These are phyloP conservation scores for Conidiobolus incongruus DNA, from an alignment of 371 early-diverging fungal species.

Conservation along the genomic window DNA sequence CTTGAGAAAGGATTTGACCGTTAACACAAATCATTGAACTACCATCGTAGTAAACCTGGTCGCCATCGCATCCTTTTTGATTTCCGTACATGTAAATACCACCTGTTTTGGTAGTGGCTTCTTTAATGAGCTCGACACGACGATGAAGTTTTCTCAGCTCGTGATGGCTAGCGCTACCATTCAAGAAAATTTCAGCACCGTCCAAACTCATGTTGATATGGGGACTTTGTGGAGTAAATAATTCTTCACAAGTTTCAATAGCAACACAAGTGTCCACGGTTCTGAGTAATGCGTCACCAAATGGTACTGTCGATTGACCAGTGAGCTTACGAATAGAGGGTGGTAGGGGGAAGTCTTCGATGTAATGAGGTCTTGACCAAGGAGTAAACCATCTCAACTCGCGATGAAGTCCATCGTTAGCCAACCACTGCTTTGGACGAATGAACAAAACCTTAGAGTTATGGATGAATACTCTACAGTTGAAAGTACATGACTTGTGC, in stretches of 20 bases:
- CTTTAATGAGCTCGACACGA: slow-evolving; percentile 66
- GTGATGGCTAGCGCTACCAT: slow-evolving; percentile 81
- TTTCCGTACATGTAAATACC: slow-evolving; percentile 92
- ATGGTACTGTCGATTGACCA: slow-evolving; percentile 47
- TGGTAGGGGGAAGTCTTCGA: slow-evolving; percentile 67
- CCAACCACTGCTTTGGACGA: slow-evolving; percentile 83
- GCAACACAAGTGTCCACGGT: slow-evolving; percentile 72
- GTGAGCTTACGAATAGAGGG: slow-evolving; percentile 48
- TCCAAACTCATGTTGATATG: slow-evolving; percentile 81
- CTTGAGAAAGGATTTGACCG: slow-evolving; percentile 75
- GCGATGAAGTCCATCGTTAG: slow-evolving; percentile 94
- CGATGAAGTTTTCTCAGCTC: slow-evolving; percentile 70
- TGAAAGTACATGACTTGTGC: slow-evolving; percentile 80
- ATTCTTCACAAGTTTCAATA: slow-evolving; percentile 89
- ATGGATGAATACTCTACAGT: slow-evolving; percentile 73
- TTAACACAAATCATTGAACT: slow-evolving; percentile 76
- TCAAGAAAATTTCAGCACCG: slow-evolving; percentile 90
- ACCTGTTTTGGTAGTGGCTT: slow-evolving; percentile 79
- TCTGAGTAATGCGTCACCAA: slow-evolving; percentile 72
- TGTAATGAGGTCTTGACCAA: slow-evolving; percentile 38
- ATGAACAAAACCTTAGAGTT: slow-evolving; percentile 73
- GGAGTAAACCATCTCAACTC: slow-evolving; percentile 87
- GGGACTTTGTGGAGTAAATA: slow-evolving; percentile 86
- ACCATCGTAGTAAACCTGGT: slow-evolving; percentile 93
- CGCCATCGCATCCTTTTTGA: slow-evolving; percentile 97